phyloP scores from a whole-genome alignment of 164 flowering plant species.

The Cinnamomum micranthum region DNA sequence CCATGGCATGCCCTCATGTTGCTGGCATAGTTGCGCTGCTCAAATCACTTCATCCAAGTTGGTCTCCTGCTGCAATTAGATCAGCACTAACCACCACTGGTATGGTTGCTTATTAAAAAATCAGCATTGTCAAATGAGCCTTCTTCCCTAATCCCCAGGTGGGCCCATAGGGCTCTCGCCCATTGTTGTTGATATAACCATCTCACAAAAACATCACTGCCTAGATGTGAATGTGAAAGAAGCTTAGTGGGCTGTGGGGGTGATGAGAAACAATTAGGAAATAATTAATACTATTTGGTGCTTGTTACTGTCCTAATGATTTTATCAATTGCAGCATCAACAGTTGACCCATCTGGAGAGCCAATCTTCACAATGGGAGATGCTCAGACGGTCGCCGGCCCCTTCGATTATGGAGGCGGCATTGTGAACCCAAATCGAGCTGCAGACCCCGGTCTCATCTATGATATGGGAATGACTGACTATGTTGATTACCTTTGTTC shows the following conservation, averaged over 20 bases:
- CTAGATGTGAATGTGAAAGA: neutral
- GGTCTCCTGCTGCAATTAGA: conserved; percentile 52
- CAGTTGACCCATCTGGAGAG: too few relatives aligned
- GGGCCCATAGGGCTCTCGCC: neutral
- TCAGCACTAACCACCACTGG: conserved; percentile 51
- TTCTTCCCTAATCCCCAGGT: neutral
- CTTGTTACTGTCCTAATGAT: neutral
- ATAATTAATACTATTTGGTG: neutral
- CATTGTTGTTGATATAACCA: neutral
- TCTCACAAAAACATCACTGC: neutral
- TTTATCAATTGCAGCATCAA: too few relatives aligned
- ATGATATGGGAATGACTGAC: conserved; percentile 20
- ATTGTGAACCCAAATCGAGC: conserved; percentile 34
- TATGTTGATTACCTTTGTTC: conserved; percentile 37
- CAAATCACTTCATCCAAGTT: conserved; percentile 33
- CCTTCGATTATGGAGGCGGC: conserved; percentile 42
- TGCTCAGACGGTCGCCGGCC: conserved; percentile 25
- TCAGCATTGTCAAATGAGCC: neutral
- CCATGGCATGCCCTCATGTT: conserved; percentile 49
- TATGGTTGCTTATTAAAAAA: conserved; percentile 5
- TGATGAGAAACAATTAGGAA: neutral
- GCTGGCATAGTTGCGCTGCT: conserved; percentile 44
- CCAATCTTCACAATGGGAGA: too few relatives aligned
- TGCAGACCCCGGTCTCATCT: conserved; percentile 44
- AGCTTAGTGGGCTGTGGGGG: neutral